Evolutionary conservation across 139 green algal genomes (phyloP).

Genomic region (Yamagishiella unicocca): DNA sequence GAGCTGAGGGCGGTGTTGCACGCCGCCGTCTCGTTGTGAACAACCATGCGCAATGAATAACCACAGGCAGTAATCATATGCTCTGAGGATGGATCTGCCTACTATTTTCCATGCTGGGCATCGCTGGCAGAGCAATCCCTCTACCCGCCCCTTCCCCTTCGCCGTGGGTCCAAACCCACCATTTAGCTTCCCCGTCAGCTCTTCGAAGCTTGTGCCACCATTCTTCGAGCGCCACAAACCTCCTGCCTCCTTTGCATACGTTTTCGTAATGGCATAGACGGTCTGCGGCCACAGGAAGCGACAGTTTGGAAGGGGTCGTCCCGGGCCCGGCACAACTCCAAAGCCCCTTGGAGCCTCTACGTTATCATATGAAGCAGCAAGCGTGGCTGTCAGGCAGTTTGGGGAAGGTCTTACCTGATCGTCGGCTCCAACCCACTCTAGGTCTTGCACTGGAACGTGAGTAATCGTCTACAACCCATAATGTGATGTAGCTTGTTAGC

Average conservation of each 20-base stretch:
- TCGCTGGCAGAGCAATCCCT: not conserved
- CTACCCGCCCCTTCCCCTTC: not conserved
- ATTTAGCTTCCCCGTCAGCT: slow-evolving; percentile 79
- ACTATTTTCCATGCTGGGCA: not conserved
- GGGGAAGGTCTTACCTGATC: slow-evolving; percentile 46
- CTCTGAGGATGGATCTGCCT: not conserved
- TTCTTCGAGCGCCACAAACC: slow-evolving; percentile 63
- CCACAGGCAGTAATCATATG: not conserved
- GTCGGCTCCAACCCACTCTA: slow-evolving; percentile 60
- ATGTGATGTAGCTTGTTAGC: not conserved
- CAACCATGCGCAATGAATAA: not conserved
- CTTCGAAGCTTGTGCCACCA: slow-evolving; percentile 69
- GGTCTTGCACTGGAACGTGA: slow-evolving; percentile 46
- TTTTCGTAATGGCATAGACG: slow-evolving; percentile 64
- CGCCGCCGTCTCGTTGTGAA: not conserved
- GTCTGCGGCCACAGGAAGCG: slow-evolving; percentile 54
- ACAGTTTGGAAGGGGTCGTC: not conserved
- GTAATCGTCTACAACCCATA: slow-evolving; percentile 46
- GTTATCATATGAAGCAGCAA: too few relatives aligned
- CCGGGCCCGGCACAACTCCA: too few relatives aligned
- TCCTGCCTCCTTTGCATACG: slow-evolving; percentile 14
- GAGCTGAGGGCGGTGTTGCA: too few relatives aligned
- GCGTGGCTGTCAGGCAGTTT: not conserved
- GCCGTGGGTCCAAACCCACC: slow-evolving; percentile 58
- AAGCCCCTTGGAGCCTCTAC: too few relatives aligned